Percentiles rank a stretch among this genome's conserved stretches.
These are phyloP conservation scores for Cyclotella baltica DNA, from an alignment of 108 stramenopile genomes.

Conservation along the genomic window DNA sequence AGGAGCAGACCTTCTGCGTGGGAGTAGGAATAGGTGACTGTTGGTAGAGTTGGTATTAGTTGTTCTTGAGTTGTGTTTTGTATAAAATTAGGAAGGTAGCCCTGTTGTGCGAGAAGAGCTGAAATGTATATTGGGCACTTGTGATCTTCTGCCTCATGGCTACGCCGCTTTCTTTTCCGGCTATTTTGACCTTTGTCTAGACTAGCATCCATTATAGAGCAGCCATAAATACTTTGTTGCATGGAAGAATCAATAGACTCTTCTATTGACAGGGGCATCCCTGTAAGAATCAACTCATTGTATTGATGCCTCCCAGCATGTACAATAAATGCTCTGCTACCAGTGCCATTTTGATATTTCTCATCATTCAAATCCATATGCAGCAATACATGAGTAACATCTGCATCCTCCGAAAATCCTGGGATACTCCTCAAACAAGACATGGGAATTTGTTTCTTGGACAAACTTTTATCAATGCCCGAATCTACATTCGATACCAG, in stretches of 20 bases:
- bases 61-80: conserved; percentile 7
- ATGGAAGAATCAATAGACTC: neutral
- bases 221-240: neutral
- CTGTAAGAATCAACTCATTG: conserved; percentile 8
- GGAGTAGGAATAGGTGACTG: conserved; percentile 67
- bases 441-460: conserved; percentile 37
- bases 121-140: conserved; percentile 23
- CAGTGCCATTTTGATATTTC: neutral
- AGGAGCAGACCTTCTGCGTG: conserved; percentile 64
- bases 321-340: conserved; percentile 44
- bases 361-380: conserved; percentile 19
- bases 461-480: neutral
- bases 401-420: conserved; percentile 54
- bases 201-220: neutral
- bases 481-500: neutral
- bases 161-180: neutral
- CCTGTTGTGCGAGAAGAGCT: conserved; percentile 24
- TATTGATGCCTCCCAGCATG: neutral
- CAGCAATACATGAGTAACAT: conserved; percentile 63
- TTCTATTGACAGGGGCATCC: conserved; percentile 1
- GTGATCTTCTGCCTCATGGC: neutral
- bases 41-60: conserved; percentile 2
- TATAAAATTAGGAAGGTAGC: conserved; percentile 16
- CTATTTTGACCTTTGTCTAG: neutral
- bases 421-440: conserved; percentile 56